Conservation (phyloP, 169 alveolate genomes). For the Theileria parva region DNA sequence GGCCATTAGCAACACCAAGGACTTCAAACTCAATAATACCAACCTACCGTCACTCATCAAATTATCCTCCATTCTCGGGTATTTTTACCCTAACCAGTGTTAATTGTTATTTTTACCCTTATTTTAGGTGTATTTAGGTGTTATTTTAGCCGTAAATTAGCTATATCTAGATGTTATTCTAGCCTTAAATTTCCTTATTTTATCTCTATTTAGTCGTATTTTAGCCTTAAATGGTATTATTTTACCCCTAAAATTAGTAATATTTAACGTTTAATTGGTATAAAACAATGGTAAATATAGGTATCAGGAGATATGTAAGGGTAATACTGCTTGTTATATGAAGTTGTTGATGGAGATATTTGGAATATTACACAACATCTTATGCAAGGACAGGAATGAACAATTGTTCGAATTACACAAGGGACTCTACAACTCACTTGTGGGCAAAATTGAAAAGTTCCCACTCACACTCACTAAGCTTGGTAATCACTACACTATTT, state of each 20-base stretch:
- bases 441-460: conserved; percentile 2
- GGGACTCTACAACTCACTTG: conserved; percentile 12
- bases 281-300: too few species aligned
- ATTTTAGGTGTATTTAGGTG: too few species aligned
- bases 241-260: too few species aligned
- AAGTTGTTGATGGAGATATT: conserved; percentile 28
- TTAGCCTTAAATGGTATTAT: too few species aligned
- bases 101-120: too few species aligned
- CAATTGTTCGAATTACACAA: conserved; percentile 8
- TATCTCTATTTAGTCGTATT: too few species aligned
- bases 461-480: not conserved
- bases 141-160: too few species aligned
- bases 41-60: conserved; percentile 26
- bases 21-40: conserved; percentile 28
- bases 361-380: conserved; percentile 27
- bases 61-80: conserved; percentile 44
- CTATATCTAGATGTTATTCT: too few species aligned
- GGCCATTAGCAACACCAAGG: conserved; percentile 10
- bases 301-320: not conserved
- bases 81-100: too few species aligned
- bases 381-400: not conserved
- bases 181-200: too few species aligned
- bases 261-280: too few species aligned
- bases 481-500: not conserved
- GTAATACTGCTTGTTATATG: not conserved